Evolutionary conservation across 192 early-diverging fungal species (phyloP), one percentile per base, ranked within the genome.

Genomic region (Mortierella hygrophila): DNA sequence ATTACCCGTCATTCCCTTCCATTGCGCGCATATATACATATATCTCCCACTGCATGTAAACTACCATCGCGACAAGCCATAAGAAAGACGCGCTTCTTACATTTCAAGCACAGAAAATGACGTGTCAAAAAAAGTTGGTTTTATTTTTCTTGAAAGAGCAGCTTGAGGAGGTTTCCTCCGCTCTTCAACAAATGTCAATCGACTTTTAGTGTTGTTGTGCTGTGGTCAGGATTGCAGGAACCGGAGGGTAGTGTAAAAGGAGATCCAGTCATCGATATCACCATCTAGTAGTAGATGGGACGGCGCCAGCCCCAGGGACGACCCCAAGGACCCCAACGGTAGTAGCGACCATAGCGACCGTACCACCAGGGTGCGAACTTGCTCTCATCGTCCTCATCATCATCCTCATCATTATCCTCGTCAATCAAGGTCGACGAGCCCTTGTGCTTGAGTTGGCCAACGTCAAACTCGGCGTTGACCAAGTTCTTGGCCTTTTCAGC

Each of bases 391-490:
- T 72, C 68, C 16, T 68, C 82, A n/a, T 77, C 52, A 13, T 78
- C 72, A 9, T 71, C 68, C 15, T 68, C 82, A n/a, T 77, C 52
- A 13, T 78, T 65, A 32, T 76, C 68, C 26, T 52, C 42, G 46
- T 63, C 69, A 6, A 44, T 38, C 15, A 40, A 44, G 20, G 54
- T 73, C 42, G 41, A 16, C 20, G 15, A n/a, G 15, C 73, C 44
- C n/a, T 68, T 20, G 38, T 29, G 29, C 7, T 69, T 29, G 49
- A 77, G 46, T 60, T 73, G 65, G 7, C 75, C 83, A 13, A 76
- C 57, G 8, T 80, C 83, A 16, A 76, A 23, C 13, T 85, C 78
- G 8, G 70, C 77, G 40, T 85, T 85, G 44, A 79, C 35, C 37
- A 47, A 74, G 21, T 11, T 54, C 46, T 42, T 40, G 47, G 57